Base-by-base conservation (phyloP, 2,329 filamentous ascomycete species). In the Pseudocercospora fijiensis region DNA sequence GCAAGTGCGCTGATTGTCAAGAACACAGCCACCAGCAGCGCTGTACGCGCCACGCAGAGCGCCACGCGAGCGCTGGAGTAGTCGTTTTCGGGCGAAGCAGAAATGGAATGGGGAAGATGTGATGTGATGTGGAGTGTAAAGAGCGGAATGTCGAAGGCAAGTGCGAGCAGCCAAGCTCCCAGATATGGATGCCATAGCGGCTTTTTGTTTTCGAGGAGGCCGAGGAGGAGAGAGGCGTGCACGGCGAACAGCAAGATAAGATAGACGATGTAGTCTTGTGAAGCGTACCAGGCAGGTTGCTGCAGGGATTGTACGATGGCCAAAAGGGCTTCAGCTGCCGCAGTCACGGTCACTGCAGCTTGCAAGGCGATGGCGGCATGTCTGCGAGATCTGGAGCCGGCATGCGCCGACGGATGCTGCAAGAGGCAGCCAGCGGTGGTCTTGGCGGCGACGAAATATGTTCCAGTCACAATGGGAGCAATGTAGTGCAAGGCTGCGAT, bases 161-260 rank as follows among this genome's bases (percentile, higher is more conserved):
- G 45, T 11, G 66, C 71, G 11, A 71, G 43, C 6, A 67, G 27
- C 69, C 70, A 74, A 11, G 72, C 62, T 4, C 69, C 69, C 11
- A 72, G 33, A 59, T 73, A 74, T 11, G 69, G 72, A 66, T 74
- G 66, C 73, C 73, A 75, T 13, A 74, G 27, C 37, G 69, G 69
- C 41, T 60, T 67, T 20, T 56, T 45, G 49, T 62, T 72, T 45
- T 73, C 71, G 1, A 67, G 37, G 16, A 74, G 58, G 24, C 72
- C 71, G 3, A 74, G 52, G 2, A 62, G 57, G 6, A 73, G 60
- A 18, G 64, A 70, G n/a, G 49, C 61, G 57, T 73, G 70, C 2
- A 67, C 57, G 11, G 68, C 61, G 27, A 68, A 61, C 0, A 67
- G 61, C 2, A 69, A 30, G 9, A 69, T 58, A 2, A 71, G 55